Evolutionary conservation across 805 yeast species (phyloP).

Genomic region (Helenozyma rhizophorensis): DNA sequence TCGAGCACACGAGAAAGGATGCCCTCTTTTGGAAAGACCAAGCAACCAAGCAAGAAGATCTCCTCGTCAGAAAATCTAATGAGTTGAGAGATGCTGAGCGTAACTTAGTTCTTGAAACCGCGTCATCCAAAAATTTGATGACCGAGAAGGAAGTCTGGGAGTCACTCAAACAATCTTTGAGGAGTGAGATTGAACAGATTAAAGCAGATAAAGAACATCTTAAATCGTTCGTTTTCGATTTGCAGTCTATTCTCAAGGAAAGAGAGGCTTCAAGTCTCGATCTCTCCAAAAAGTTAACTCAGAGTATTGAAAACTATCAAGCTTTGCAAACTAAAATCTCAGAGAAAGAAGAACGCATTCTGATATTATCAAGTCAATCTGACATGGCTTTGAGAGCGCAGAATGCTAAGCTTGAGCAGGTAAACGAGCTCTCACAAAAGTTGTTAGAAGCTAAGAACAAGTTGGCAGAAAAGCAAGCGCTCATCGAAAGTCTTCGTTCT

Average conservation of each 20-base stretch:
- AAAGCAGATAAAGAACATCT: constrained; percentile 56
- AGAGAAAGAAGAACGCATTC: constrained; percentile 50
- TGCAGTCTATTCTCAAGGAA: constrained; percentile 61
- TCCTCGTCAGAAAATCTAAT: constrained; percentile 33
- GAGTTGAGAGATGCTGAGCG: constrained; percentile 54
- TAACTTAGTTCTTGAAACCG: constrained; percentile 37
- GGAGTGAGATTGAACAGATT: constrained; percentile 48
- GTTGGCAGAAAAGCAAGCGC: constrained; percentile 36
- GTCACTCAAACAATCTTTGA: constrained; percentile 45
- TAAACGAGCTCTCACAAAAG: constrained; percentile 50
- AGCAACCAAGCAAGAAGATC: constrained; percentile 35
- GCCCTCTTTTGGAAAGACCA: constrained; percentile 38
- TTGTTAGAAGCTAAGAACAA: constrained; percentile 38
- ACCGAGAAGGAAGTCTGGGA: constrained; percentile 54
- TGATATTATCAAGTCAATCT: constrained; percentile 51
- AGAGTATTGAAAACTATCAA: constrained; percentile 46
- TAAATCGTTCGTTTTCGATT: constrained; percentile 50
- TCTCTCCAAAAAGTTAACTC: constrained; percentile 44
- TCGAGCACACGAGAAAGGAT: constrained; percentile 25
- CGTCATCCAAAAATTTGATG: constrained; percentile 44
- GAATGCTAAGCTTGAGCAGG: constrained; percentile 51
- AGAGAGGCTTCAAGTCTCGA: constrained; percentile 51
- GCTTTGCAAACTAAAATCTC: constrained; percentile 42
- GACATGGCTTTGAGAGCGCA: constrained; percentile 51
- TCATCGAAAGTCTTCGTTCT: constrained; percentile 34